Conservation (phyloP, 768 basidiomycete species). For the Boletus vermiculosoides region DNA sequence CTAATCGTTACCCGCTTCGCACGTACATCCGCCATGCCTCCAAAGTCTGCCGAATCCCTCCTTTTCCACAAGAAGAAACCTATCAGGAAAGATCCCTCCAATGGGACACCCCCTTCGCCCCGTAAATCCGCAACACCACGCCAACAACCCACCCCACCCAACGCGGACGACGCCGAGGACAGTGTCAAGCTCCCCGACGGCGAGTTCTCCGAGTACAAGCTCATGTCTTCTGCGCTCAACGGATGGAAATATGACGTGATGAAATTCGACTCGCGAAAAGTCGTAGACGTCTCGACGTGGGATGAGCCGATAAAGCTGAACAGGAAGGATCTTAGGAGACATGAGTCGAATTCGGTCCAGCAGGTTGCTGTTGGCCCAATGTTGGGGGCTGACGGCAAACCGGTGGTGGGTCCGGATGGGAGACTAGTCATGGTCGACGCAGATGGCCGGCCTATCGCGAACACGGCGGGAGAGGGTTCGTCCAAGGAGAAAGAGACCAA, state of each 20-base stretch:
- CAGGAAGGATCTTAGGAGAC: conserved; percentile 72
- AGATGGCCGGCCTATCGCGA: conserved; percentile 66
- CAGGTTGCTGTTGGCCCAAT: conserved; percentile 66
- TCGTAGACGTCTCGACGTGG: conserved; percentile 70
- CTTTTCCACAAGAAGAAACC: conserved; percentile 69
- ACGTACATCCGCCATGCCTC: conserved; percentile 20
- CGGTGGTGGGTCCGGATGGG: conserved; percentile 75
- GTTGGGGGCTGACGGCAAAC: conserved; percentile 82
- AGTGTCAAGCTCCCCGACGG: conserved; percentile 59
- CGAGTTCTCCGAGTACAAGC: conserved; percentile 70
- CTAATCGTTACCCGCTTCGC: neutral
- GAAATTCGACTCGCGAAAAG: conserved; percentile 81
- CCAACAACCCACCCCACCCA: conserved; percentile 40
- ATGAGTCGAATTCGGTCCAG: conserved; percentile 35
- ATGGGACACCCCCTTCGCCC: conserved; percentile 23
- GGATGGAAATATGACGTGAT: conserved; percentile 93
- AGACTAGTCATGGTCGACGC: conserved; percentile 79
- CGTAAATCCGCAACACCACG: conserved; percentile 40
- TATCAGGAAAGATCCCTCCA: conserved; percentile 27
- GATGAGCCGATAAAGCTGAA: conserved; percentile 79
- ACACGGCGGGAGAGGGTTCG: conserved; percentile 30
- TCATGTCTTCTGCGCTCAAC: conserved; percentile 76
- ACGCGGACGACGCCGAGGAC: conserved; percentile 50
- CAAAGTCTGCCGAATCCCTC: conserved; percentile 42
- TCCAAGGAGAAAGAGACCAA: conserved; percentile 39